These are phyloP conservation scores for Hortiboletus flavorubellus DNA, from an alignment of 768 basidiomycete genomes.

Conservation along the genomic window DNA sequence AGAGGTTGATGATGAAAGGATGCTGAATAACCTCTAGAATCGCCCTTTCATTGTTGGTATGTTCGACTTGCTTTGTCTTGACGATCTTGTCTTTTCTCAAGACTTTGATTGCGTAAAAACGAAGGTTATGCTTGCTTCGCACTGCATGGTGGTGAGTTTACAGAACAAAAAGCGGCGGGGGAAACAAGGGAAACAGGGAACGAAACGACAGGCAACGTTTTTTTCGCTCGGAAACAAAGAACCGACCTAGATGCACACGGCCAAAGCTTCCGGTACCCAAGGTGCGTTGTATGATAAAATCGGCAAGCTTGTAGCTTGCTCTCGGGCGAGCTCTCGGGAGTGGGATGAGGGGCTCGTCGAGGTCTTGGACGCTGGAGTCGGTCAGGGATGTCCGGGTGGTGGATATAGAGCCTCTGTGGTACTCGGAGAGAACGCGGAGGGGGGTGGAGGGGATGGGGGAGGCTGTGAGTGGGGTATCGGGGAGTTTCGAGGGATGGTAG, in stretches of 20 bases:
- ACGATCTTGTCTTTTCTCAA: constrained; percentile 91
- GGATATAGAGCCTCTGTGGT: constrained; percentile 65
- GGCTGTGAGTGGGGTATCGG: neutral
- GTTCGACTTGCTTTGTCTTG: constrained; percentile 91
- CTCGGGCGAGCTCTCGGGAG: constrained; percentile 46
- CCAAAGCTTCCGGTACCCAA: constrained; percentile 97
- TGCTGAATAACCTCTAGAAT: constrained; percentile 86
- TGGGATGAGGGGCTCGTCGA: constrained; percentile 32
- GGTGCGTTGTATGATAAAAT: constrained; percentile 80
- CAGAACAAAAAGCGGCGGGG: neutral
- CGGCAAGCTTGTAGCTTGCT: constrained; percentile 66
- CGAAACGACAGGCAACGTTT: neutral
- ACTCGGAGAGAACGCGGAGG: constrained; percentile 39
- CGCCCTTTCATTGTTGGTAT: constrained; percentile 91
- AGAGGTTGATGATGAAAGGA: constrained; percentile 93
- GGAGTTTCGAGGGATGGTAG: constrained; percentile 4
- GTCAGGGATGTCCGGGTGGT: constrained; percentile 59
- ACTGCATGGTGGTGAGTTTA: constrained; percentile 43
- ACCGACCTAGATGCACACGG: constrained; percentile 81
- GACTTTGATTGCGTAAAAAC: constrained; percentile 95
- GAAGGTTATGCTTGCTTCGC: constrained; percentile 89
- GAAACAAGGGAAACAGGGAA: neutral
- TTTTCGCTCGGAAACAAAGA: neutral
- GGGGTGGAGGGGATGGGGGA: constrained; percentile 2
- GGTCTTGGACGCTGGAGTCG: constrained; percentile 44